phyloP scores from a whole-genome alignment of 768 basidiomycete species.

The Phaffia tasmanica region DNA sequence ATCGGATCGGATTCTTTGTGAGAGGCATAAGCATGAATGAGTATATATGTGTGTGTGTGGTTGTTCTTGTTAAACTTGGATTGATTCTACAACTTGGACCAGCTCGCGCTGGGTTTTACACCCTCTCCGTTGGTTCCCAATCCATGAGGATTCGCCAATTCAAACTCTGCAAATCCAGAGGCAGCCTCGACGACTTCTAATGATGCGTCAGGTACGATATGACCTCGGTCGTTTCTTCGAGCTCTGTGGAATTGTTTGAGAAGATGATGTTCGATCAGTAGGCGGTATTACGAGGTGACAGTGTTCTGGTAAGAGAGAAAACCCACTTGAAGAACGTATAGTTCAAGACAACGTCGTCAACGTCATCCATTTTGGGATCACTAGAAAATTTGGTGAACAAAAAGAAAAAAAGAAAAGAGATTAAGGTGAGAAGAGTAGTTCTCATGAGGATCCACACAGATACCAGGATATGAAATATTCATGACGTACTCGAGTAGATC shows the following conservation, averaged over 20 bases:
- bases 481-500: constrained; percentile 61
- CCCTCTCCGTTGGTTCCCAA: no score
- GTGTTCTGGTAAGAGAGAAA: neutral
- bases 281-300: neutral
- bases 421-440: neutral
- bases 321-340: constrained; percentile 95
- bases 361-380: constrained; percentile 71
- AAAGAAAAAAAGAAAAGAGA: neutral
- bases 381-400: neutral
- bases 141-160: constrained; percentile 30
- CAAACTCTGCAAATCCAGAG: constrained; percentile 47
- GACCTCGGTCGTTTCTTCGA: constrained; percentile 68
- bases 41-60: no score
- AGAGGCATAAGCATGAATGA: no score
- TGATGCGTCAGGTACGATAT: constrained; percentile 79
- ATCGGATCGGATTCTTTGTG: no score
- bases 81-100: no score
- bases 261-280: neutral
- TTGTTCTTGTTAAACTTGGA: no score
- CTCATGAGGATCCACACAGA: neutral
- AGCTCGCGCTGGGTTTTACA: no score
- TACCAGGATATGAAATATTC: neutral
- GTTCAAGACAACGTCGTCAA: constrained; percentile 84
- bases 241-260: constrained; percentile 47
- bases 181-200: constrained; percentile 69